Conservation (phyloP, 176 grass and related monocot genomes). For the Carex scoparia region DNA sequence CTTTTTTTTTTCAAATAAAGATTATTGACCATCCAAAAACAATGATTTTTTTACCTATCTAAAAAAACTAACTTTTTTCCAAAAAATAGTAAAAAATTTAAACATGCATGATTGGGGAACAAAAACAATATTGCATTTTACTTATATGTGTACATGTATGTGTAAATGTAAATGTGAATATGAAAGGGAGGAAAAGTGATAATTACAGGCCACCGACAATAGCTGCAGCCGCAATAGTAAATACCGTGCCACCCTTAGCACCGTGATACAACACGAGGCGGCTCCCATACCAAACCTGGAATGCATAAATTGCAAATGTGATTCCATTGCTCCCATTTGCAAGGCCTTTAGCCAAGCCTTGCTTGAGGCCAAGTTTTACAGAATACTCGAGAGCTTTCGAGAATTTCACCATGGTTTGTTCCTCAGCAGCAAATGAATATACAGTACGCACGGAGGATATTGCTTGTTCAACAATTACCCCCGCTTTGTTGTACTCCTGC, state of each 20-base stretch:
- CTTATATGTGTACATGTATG: too few relatives aligned
- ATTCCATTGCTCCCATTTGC: slow-evolving; percentile 88
- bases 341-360: slow-evolving; percentile 85
- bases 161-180: not conserved
- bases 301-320: slow-evolving; percentile 80
- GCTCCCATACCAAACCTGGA: slow-evolving; percentile 89
- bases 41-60: too few relatives aligned
- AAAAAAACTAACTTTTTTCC: too few relatives aligned
- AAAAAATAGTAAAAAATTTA: too few relatives aligned
- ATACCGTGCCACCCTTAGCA: slow-evolving; percentile 71
- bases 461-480: slow-evolving; percentile 72
- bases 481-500: slow-evolving; percentile 63
- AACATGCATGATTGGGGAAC: too few relatives aligned
- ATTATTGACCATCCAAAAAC: too few relatives aligned
- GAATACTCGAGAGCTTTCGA: slow-evolving; percentile 66
- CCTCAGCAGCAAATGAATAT: slow-evolving; percentile 79
- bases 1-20: too few relatives aligned
- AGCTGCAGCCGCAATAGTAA: slow-evolving; percentile 53
- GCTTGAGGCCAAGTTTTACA: slow-evolving; percentile 59
- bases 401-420: slow-evolving; percentile 49
- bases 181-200: not conserved
- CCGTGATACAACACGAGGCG: slow-evolving; percentile 92
- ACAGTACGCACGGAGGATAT: slow-evolving; percentile 79
- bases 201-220: slow-evolving; percentile 73
- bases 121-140: too few relatives aligned